Evolutionary conservation across 2,329 filamentous ascomycete genomes (phyloP).

Genomic region (Fonsecaea pugnacius): DNA sequence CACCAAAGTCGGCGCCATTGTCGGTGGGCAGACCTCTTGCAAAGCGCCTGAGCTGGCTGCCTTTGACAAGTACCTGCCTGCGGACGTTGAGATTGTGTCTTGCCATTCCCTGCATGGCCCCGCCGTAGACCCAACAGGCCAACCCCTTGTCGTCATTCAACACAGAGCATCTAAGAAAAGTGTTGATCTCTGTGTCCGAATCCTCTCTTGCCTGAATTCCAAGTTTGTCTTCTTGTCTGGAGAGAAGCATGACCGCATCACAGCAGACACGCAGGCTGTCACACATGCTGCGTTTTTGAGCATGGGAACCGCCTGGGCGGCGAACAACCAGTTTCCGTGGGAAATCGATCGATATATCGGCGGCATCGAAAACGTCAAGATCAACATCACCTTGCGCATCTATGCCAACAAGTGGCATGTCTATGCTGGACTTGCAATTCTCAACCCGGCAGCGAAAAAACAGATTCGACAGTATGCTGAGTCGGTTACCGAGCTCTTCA

Average conservation of each 20-base stretch:
- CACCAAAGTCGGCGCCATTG: slow-evolving; percentile 91
- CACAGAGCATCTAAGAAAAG: slow-evolving; percentile 81
- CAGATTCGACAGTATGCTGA: slow-evolving; percentile 95
- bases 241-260: slow-evolving; percentile 91
- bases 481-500: slow-evolving; percentile 91
- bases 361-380: slow-evolving; percentile 98
- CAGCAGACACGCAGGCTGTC: slow-evolving; percentile 95
- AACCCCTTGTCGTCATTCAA: slow-evolving; percentile 89
- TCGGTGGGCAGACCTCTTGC: slow-evolving; percentile 96
- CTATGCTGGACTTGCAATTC: slow-evolving; percentile 93
- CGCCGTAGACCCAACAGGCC: slow-evolving; percentile 81
- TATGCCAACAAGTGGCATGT: slow-evolving; percentile 99
- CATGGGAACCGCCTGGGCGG: slow-evolving; percentile 98
- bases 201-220: slow-evolving; percentile 81
- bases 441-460: slow-evolving; percentile 88
- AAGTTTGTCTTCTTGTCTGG: slow-evolving; percentile 87
- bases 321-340: slow-evolving; percentile 95
- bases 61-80: slow-evolving; percentile 84
- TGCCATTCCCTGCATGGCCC: slow-evolving; percentile 97
- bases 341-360: slow-evolving; percentile 93
- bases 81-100: slow-evolving; percentile 89
- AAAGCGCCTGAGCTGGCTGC: slow-evolving; percentile 95
- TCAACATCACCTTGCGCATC: slow-evolving; percentile 96
- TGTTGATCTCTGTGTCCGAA: slow-evolving; percentile 76
- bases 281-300: slow-evolving; percentile 95